Evolutionary conservation across 164 flowering plant species (phyloP), one percentile per base, ranked within the genome.

Genomic region (Nymphaea thermarum): DNA sequence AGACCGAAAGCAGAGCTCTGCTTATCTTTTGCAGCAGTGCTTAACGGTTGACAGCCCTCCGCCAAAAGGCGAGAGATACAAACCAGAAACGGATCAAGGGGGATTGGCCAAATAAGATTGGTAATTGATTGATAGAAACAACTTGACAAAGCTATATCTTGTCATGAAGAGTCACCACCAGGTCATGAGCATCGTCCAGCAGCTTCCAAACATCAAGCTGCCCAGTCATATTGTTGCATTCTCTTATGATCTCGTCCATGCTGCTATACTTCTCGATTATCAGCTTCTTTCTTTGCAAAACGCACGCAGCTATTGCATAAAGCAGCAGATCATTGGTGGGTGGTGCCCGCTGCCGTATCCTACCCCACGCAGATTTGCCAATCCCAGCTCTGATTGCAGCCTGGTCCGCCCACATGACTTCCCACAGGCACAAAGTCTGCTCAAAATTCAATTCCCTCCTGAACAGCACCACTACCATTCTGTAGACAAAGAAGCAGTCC

Each of bases 341-440:
- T 8, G 64, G 64, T 4, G 97, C 96, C 15, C 83, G 77, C 64
- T 73, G 91, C 75, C 97, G 81, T 60, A 87, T 88, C 79, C 84
- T 85, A 42, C 90, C 82, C 98, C 97, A 88, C 3, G 93, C 89
- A 25, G 97, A 88, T 68, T 85, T 89, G 17, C 90, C 82, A 14
- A 94, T 82, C 25, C 96, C 91, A 4, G 93, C 96, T 70, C 98
- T 82, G 43, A 86, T 82, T 4, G 98, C 98, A 4, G 93, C 93
- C 72, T 89, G 96, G 72, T 94, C 97, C 8, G 98, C 97, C 98
- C 98, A 94, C 85, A 94, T 86, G 10, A 94, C 96, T 72, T 94
- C 97, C 98, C 98, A 94, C 3, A 94, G 80, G 70, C 97, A 91
- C 17, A 87, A 43, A 0, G 96, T 91, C 80, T 91, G 97, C 77